These are phyloP conservation scores for Pistacia atlantica DNA, from an alignment of 345 rosid species.

Conservation along the genomic window DNA sequence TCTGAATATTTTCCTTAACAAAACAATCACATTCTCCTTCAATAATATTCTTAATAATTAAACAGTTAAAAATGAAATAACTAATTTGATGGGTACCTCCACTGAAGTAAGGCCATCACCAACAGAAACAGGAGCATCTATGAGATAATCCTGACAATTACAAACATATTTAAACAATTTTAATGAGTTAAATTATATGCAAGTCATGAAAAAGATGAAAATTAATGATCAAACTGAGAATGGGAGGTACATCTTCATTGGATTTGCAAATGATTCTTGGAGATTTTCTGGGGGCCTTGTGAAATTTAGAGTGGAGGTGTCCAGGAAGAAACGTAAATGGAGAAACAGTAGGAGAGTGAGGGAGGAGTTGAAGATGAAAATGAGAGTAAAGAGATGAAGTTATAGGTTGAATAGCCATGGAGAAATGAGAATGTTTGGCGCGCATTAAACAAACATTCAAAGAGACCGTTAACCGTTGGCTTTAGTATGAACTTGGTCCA, in stretches of 20 bases:
- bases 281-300: constrained; percentile 27
- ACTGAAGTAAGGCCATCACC: constrained; percentile 93
- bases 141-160: constrained; percentile 66
- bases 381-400: constrained; percentile 20
- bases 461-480: constrained; percentile 31
- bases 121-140: constrained; percentile 81
- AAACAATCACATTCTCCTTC: neutral
- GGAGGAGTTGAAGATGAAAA: constrained; percentile 21
- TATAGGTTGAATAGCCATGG: constrained; percentile 46
- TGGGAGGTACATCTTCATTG: constrained; percentile 44
- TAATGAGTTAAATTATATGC: neutral
- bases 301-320: constrained; percentile 16
- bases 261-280: constrained; percentile 47
- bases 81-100: constrained; percentile 30
- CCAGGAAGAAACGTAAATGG: constrained; percentile 13
- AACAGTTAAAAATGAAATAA: no score
- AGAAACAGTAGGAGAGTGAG: constrained; percentile 22
- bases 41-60: no score
- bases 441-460: neutral
- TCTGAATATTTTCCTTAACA: constrained; percentile 81
- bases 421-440: neutral
- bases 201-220: neutral
- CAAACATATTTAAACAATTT: neutral
- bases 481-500: neutral
- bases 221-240: neutral